Conservation (phyloP, 257 asterid genomes). For the Echium plantagineum region DNA sequence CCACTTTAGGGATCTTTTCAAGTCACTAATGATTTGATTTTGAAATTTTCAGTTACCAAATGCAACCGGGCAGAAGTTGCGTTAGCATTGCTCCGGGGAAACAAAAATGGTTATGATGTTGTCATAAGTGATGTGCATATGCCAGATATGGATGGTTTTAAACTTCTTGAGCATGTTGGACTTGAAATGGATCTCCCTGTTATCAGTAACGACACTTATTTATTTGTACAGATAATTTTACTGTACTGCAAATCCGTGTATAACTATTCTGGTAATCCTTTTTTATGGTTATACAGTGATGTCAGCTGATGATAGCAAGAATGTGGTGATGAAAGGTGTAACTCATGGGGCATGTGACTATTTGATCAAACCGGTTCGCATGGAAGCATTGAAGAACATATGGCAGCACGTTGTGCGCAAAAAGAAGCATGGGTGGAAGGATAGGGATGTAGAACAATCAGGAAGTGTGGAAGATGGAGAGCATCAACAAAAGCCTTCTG, state of each 20-base stretch:
- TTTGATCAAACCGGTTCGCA: conserved; percentile 82
- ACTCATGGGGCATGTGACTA: conserved; percentile 96
- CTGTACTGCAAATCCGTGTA: not conserved
- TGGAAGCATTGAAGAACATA: conserved; percentile 91
- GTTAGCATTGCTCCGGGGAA: conserved; percentile 48
- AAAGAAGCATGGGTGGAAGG: conserved; percentile 63
- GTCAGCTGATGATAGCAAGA: conserved; percentile 89
- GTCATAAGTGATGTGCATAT: conserved; percentile 95
- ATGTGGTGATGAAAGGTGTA: conserved; percentile 91
- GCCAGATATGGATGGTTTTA: conserved; percentile 99
- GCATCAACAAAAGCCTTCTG: conserved; percentile 40
- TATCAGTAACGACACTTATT: conserved; percentile 54
- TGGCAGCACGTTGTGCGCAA: conserved; percentile 97
- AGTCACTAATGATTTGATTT: conserved; percentile 6
- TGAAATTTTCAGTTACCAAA: conserved; percentile 46
- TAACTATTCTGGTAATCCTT: conserved; percentile 7
- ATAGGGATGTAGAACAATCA: conserved; percentile 51
- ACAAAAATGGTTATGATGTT: conserved; percentile 60
- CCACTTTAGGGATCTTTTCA: not conserved
- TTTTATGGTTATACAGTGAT: conserved; percentile 47
- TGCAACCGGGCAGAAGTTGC: conserved; percentile 84
- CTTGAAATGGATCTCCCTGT: conserved; percentile 96
- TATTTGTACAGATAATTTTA: not conserved
- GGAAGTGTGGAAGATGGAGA: conserved; percentile 67
- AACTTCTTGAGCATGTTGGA: conserved; percentile 78